Evolutionary conservation across 179 eudicot genomes (phyloP), one percentile per base, ranked within the genome.

Genomic region (Corrigiola litoralis): DNA sequence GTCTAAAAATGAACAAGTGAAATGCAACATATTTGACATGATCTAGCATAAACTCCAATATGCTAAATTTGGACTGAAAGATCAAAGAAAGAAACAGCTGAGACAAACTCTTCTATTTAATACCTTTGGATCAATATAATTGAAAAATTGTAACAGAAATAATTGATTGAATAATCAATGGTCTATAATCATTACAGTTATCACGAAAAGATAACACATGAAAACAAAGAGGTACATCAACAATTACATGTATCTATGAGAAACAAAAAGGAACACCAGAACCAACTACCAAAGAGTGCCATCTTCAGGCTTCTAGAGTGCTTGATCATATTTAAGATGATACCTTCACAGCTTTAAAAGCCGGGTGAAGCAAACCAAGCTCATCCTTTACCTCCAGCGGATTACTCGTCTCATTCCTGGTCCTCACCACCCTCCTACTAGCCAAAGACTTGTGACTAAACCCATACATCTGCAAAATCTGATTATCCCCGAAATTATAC

Each of bases 401-500:
- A n/a, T 63, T 63, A 20, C 55, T 48, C 44, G 67, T 63, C 67
- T 63, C 67, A 5, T 63, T 63, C 13, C 67, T n/a, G 13, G 48
- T 49, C 45, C 67, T 63, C 8, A 41, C 17, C 28, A 63, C 67
- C 45, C 14, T 63, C 45, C 67, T 33, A 45, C 67, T 63, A 21
- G 55, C 67, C 50, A 71, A 55, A 13, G 62, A 55, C 33, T 44
- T 46, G 20, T 71, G 75, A 24, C 49, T 63, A 54, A 71, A 33
- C 9, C 75, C 75, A 47, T 71, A 71, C 32, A 71, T 25, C 37
- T 71, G 50, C 50, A 71, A 18, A 38, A 71, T 44, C 17, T 72
- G 75, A 58, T 72, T 65, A 32, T 72, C 75, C 0, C 66, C 75
- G 6, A 72, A 72, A 58, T 72, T 72, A 2, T 29, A 72, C 0